Percentiles rank a stretch among this genome's conserved stretches.
Conservation (phyloP, 2,329 filamentous ascomycete genomes). For the Xylaria digitata region DNA sequence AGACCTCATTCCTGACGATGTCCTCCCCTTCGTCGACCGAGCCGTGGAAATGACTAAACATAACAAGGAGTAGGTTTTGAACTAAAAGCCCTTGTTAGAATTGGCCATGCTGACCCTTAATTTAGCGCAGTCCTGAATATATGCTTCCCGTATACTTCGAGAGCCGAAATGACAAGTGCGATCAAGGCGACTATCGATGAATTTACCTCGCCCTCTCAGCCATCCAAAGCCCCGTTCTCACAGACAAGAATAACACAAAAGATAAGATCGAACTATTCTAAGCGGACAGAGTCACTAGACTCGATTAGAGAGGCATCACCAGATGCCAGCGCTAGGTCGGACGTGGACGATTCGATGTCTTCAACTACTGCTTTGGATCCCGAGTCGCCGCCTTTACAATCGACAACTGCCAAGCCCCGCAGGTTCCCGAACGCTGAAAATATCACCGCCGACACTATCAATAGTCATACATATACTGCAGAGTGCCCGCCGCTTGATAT, state of each 20-base stretch:
- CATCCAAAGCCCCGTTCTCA: conserved; percentile 79
- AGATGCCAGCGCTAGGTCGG: conserved; percentile 60
- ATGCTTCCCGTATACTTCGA: conserved; percentile 96
- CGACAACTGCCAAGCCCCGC: conserved; percentile 51
- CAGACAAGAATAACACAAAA: conserved; percentile 88
- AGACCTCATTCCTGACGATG: conserved; percentile 85
- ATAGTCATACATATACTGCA: conserved; percentile 87
- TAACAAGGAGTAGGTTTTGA: conserved; percentile 74
- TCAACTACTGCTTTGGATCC: conserved; percentile 70
- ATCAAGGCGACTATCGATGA: conserved; percentile 89
- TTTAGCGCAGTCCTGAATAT: conserved; percentile 78
- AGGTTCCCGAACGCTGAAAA: conserved; percentile 79
- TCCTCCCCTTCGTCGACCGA: conserved; percentile 86
- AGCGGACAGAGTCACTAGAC: conserved; percentile 59
- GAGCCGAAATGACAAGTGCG: conserved; percentile 93
- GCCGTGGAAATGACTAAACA: conserved; percentile 87
- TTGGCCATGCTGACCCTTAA: conserved; percentile 15
- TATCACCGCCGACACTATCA: conserved; percentile 85
- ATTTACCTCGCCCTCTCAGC: conserved; percentile 78
- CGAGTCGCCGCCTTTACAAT: conserved; percentile 61
- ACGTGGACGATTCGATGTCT: conserved; percentile 66
- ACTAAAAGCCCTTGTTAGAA: background rate
- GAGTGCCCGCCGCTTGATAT: conserved; percentile 89
- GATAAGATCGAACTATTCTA: conserved; percentile 76
- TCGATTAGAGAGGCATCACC: conserved; percentile 63